phyloP scores from a whole-genome alignment of 495 filamentous ascomycete species.

The Penicillium roqueforti region DNA sequence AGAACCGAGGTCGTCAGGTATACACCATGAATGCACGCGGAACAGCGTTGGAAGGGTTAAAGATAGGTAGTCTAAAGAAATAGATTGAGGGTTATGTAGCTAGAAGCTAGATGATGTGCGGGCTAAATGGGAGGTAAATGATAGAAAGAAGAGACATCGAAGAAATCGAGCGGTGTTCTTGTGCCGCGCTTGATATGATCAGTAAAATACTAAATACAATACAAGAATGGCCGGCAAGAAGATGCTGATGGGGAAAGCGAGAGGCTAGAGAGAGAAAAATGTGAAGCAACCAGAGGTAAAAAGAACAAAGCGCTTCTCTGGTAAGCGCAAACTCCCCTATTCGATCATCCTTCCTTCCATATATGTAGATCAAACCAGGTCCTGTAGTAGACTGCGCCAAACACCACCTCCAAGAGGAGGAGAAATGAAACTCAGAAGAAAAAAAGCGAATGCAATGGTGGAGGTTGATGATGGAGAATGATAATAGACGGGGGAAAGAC shows the following conservation, averaged over 20 bases:
- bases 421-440: conserved; percentile 2
- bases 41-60: background rate
- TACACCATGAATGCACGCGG: background rate
- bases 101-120: background rate
- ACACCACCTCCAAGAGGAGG: conserved; percentile 16
- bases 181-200: conserved; percentile 6
- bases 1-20: background rate
- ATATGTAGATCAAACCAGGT: conserved; percentile 20
- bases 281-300: background rate
- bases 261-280: conserved; percentile 13
- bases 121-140: background rate
- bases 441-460: conserved; percentile 24
- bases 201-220: conserved; percentile 25
- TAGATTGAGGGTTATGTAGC: background rate
- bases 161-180: conserved; percentile 2
- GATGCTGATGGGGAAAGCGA: conserved; percentile 9
- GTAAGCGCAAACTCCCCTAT: conserved; percentile 24
- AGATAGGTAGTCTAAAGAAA: background rate
- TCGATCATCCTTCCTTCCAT: conserved; percentile 24
- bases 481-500: background rate
- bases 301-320: conserved; percentile 17
- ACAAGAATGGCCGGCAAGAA: conserved; percentile 13
- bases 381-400: conserved; percentile 21
- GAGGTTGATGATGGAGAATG: conserved; percentile 7
- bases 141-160: background rate